A percentile compares a stretch with the other conserved stretches of the same genome.
Conservation (phyloP, 2,329 filamentous ascomycete genomes). For the Beauveria pseudobassiana region DNA sequence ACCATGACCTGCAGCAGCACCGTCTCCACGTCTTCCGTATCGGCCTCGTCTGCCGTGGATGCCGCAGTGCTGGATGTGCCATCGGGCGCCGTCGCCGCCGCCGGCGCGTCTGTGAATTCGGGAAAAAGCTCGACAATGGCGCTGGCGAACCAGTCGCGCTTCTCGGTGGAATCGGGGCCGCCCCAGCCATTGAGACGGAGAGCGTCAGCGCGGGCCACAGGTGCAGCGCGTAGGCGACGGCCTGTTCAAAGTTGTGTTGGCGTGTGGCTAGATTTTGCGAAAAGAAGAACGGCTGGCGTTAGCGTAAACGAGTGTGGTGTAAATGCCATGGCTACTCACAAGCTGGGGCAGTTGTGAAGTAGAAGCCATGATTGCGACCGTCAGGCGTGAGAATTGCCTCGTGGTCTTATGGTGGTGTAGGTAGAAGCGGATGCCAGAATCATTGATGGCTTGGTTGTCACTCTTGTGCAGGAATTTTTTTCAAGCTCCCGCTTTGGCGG, state of each 20-base stretch:
- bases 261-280: conserved; percentile 37
- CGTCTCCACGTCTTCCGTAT: conserved; percentile 73
- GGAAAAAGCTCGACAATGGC: conserved; percentile 75
- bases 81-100: conserved; percentile 20
- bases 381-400: neutral
- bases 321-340: conserved; percentile 1
- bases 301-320: neutral
- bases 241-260: conserved; percentile 71
- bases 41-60: conserved; percentile 42
- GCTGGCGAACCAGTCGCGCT: conserved; percentile 94
- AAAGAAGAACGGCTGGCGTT: neutral
- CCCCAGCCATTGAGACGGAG: conserved; percentile 83
- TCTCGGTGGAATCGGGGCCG: conserved; percentile 72
- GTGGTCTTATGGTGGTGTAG: neutral
- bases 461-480: neutral
- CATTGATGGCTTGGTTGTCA: conserved; percentile 6
- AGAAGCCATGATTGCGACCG: conserved; percentile 7
- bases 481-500: conserved; percentile 3
- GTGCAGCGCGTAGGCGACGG: conserved; percentile 75
- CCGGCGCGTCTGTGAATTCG: conserved; percentile 45
- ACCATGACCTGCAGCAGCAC: conserved; percentile 84
- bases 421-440: neutral
- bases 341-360: conserved; percentile 14
- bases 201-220: conserved; percentile 84
- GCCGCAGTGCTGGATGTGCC: neutral